A percentile compares a stretch with the other conserved stretches of the same genome.
Evolutionary conservation across 805 yeast genomes (phyloP).

Genomic region (Saccharomycodes ludwigii): DNA sequence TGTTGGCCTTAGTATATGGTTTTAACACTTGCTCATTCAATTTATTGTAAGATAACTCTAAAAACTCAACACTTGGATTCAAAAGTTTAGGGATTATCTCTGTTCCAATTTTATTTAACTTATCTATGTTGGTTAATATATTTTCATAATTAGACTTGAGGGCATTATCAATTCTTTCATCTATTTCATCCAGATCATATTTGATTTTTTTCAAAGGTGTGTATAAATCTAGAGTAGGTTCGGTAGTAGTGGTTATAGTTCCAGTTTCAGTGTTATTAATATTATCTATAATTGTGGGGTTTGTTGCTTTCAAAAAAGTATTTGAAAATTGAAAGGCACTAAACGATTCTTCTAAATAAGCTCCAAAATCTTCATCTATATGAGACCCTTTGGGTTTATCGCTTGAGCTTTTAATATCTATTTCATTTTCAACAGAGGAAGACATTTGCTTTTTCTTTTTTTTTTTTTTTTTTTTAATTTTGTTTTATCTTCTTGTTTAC

Average conservation of each 20-base stretch:
- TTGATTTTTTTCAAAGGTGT: slow-evolving; percentile 20
- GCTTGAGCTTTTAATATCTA: no score
- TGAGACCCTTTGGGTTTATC: no score
- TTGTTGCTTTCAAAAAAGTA: slow-evolving; percentile 15
- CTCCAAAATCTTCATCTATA: slow-evolving; percentile 15
- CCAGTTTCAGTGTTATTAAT: no score
- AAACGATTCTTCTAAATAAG: slow-evolving; percentile 13
- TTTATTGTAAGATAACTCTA: slow-evolving; percentile 21
- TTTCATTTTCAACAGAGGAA: no score
- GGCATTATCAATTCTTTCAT: slow-evolving; percentile 11
- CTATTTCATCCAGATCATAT: slow-evolving; percentile 18
- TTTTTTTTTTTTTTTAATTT: no score
- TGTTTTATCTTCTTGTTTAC: no score
- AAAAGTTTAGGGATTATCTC: slow-evolving; percentile 10
- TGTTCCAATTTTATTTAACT: slow-evolving; percentile 10
- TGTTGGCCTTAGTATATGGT: slow-evolving; percentile 20
- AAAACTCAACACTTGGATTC: slow-evolving; percentile 15
- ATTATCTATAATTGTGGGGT: no score
- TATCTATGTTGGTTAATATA: slow-evolving; percentile 15
- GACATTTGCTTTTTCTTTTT: no score
- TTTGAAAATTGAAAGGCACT: slow-evolving; percentile 14
- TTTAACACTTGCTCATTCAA: slow-evolving; percentile 17
- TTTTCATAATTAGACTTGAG: slow-evolving; percentile 14
- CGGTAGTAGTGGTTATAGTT: no score
- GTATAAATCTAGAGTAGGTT: slow-evolving; percentile 14